These are phyloP conservation scores for Nepenthes mirabilis DNA, from an alignment of 148 eudicot species.

Conservation along the genomic window DNA sequence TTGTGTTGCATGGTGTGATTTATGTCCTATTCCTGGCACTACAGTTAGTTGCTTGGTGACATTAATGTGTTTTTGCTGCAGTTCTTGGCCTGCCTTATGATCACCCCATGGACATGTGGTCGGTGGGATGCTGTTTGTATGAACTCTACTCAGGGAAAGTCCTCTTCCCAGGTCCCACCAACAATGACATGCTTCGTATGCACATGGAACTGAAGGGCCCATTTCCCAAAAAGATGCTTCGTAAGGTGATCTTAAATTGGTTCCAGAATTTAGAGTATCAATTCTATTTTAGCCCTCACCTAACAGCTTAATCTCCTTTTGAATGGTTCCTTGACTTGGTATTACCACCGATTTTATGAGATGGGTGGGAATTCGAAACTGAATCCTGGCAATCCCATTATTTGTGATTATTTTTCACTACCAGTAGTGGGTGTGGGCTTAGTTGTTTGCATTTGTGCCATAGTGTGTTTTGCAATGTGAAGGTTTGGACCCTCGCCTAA, in stretches of 20 bases:
- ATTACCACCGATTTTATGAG: too few species aligned
- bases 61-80: slow-evolving; percentile 10
- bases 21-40: background rate
- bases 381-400: too few species aligned
- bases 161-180: slow-evolving; percentile 85
- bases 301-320: too few species aligned
- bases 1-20: background rate
- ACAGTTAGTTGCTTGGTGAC: background rate
- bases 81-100: slow-evolving; percentile 93
- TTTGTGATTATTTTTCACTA: too few species aligned
- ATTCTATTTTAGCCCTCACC: too few species aligned
- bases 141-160: slow-evolving; percentile 91
- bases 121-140: slow-evolving; percentile 93
- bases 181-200: slow-evolving; percentile 99
- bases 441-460: too few species aligned
- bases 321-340: too few species aligned
- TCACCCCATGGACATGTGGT: slow-evolving; percentile 98
- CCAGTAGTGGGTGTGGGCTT: too few species aligned
- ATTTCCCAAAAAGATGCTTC: slow-evolving; percentile 94
- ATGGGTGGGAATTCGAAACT: too few species aligned
- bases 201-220: slow-evolving; percentile 97
- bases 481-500: too few species aligned
- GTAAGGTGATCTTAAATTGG: slow-evolving; percentile 44
- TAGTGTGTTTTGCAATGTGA: too few species aligned
- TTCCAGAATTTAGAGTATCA: background rate